phyloP scores from a whole-genome alignment of 129 eudicot species.

The Helianthus annuus region DNA sequence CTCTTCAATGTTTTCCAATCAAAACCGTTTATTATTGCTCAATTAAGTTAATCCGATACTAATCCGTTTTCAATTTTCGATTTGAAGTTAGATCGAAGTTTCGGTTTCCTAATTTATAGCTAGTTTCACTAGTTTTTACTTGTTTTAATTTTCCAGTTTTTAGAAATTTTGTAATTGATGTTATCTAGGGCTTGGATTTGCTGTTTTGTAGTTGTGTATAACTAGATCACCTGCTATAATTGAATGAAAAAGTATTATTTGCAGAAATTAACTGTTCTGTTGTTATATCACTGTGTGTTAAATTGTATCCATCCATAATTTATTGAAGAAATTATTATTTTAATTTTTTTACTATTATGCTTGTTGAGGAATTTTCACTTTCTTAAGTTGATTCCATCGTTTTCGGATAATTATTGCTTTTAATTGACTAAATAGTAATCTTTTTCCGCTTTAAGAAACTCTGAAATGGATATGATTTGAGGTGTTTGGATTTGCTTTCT shows the following conservation, averaged over 20 bases:
- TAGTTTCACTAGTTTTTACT: too few species aligned
- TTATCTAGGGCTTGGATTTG: conserved; percentile 1
- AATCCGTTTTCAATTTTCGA: too few species aligned
- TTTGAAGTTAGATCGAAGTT: too few species aligned
- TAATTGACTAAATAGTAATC: too few species aligned
- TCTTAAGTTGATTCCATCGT: too few species aligned
- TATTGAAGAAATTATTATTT: not conserved
- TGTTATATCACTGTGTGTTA: too few species aligned
- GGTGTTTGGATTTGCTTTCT: conserved; percentile 7
- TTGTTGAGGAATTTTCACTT: too few species aligned
- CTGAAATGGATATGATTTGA: not conserved
- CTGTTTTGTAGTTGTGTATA: not conserved
- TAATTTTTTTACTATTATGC: too few species aligned
- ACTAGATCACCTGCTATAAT: conserved; percentile 9
- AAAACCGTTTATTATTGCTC: conserved; percentile 8
- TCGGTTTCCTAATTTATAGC: too few species aligned
- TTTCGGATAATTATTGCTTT: too few species aligned
- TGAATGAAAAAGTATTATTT: conserved; percentile 7
- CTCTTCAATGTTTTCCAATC: not conserved
- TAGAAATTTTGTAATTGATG: conserved; percentile 4
- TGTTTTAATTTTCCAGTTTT: conserved; percentile 16
- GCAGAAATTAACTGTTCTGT: conserved; percentile 9
- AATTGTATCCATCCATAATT: not conserved
- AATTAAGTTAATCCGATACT: too few species aligned
- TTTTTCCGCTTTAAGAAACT: not conserved